Percentiles rank a stretch among this genome's conserved stretches.
These are phyloP conservation scores for Russula compacta DNA, from an alignment of 768 basidiomycete genomes.

Conservation along the genomic window DNA sequence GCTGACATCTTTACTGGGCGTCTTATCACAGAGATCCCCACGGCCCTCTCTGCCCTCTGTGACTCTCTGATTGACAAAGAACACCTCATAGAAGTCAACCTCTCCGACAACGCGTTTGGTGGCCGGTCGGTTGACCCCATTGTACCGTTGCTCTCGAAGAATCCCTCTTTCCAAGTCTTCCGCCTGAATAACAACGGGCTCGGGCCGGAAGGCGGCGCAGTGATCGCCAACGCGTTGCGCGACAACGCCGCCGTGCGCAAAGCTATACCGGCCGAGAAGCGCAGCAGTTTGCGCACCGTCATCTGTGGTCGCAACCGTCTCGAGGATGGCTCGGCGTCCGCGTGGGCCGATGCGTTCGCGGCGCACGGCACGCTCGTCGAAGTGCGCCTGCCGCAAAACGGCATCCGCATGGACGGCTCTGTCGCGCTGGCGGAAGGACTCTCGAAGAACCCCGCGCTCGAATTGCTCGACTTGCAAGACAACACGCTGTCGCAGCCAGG, in stretches of 20 bases:
- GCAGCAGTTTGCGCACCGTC: constrained; percentile 65
- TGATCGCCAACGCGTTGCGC: constrained; percentile 76
- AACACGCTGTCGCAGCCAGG: constrained; percentile 65
- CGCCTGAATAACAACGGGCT: constrained; percentile 96
- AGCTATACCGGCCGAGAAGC: constrained; percentile 46
- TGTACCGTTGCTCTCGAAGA: constrained; percentile 78
- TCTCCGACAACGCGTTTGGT: constrained; percentile 95
- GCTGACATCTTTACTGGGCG: constrained; percentile 98
- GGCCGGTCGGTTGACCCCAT: constrained; percentile 91
- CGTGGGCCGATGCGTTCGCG: constrained; percentile 84
- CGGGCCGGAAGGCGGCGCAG: constrained; percentile 78
- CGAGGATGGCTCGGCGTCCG: constrained; percentile 76
- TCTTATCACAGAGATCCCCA: constrained; percentile 90
- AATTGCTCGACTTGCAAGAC: constrained; percentile 87
- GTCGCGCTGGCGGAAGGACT: constrained; percentile 69
- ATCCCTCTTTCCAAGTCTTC: constrained; percentile 74
- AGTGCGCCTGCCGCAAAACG: constrained; percentile 95
- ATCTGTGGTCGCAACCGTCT: constrained; percentile 96
- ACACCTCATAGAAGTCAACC: constrained; percentile 77
- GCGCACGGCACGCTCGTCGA: constrained; percentile 75
- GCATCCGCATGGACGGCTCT: constrained; percentile 90
- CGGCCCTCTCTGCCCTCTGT: constrained; percentile 80
- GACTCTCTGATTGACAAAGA: constrained; percentile 74
- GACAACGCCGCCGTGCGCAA: constrained; percentile 58
- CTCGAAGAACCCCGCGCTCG: constrained; percentile 51